A percentile compares a stretch with the other conserved stretches of the same genome.
These are phyloP conservation scores for Quercus lobata DNA, from an alignment of 331 rosid genomes.

Conservation along the genomic window DNA sequence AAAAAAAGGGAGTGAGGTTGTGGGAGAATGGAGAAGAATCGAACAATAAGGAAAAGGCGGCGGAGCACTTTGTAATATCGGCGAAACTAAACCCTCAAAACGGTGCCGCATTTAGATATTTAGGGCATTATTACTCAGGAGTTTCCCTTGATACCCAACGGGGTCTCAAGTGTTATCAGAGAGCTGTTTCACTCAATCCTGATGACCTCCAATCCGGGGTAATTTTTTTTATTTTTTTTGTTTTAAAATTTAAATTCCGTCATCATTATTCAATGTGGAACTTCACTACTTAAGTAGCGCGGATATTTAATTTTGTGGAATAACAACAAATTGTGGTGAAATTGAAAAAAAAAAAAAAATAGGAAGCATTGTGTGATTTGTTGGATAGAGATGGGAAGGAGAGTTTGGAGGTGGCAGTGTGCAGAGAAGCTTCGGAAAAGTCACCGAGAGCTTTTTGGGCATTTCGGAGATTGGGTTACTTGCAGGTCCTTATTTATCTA, in stretches of 20 bases:
- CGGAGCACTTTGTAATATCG: slow-evolving; percentile 57
- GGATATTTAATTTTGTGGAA: too few species aligned
- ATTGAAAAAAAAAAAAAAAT: not conserved
- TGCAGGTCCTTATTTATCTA: slow-evolving; percentile 41
- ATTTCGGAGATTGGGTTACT: slow-evolving; percentile 78
- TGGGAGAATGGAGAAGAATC: slow-evolving; percentile 50
- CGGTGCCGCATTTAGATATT: slow-evolving; percentile 62
- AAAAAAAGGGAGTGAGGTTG: slow-evolving; percentile 47
- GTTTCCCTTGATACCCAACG: slow-evolving; percentile 43
- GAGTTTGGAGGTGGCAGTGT: slow-evolving; percentile 58
- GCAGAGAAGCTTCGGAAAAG: slow-evolving; percentile 66
- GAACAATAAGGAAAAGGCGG: slow-evolving; percentile 50
- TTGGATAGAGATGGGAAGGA: slow-evolving; percentile 69
- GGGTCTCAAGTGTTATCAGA: slow-evolving; percentile 80
- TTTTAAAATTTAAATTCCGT: not conserved
- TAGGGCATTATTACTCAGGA: slow-evolving; percentile 59
- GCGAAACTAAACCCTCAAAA: slow-evolving; percentile 73
- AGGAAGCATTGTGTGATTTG: slow-evolving; percentile 79
- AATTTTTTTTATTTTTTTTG: not conserved
- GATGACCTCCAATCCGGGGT: slow-evolving; percentile 70
- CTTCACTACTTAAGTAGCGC: too few species aligned
- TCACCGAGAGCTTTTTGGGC: slow-evolving; percentile 97
- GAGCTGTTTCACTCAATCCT: slow-evolving; percentile 70
- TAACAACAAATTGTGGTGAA: not conserved
- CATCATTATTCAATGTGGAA: not conserved